Percentiles rank a stretch among this genome's conserved stretches.
Evolutionary conservation across 2,329 filamentous ascomycete species (phyloP).

Genomic region (Fusarium buxicola): DNA sequence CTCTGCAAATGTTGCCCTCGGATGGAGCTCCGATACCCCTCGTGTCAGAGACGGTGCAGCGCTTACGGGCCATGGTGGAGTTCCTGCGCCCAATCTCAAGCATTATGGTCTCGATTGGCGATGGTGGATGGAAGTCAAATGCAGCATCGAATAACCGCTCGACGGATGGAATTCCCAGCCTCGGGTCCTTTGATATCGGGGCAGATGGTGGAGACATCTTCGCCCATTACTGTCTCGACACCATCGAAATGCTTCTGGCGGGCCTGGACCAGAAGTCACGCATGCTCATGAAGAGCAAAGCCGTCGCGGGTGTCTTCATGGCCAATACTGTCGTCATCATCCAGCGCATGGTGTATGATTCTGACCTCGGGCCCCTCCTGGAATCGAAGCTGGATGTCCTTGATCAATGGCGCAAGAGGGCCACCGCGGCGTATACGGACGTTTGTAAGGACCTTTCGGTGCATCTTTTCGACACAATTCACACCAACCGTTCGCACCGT

Average conservation of each 20-base stretch:
- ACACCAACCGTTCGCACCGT: constrained; percentile 81
- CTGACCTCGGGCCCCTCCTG: constrained; percentile 80
- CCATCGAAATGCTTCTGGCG: constrained; percentile 82
- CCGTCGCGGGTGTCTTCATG: constrained; percentile 86
- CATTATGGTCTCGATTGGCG: constrained; percentile 91
- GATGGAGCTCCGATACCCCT: constrained; percentile 84
- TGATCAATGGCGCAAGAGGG: constrained; percentile 89
- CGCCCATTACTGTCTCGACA: constrained; percentile 89
- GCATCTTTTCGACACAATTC: constrained; percentile 89
- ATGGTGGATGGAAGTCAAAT: constrained; percentile 84
- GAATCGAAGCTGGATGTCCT: constrained; percentile 73
- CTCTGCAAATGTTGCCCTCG: constrained; percentile 74
- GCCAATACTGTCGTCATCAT: constrained; percentile 88
- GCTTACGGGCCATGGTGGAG: constrained; percentile 86
- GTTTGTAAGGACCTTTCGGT: constrained; percentile 89
- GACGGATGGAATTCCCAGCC: constrained; percentile 74
- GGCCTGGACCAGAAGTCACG: constrained; percentile 81
- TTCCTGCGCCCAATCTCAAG: constrained; percentile 89
- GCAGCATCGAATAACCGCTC: constrained; percentile 64
- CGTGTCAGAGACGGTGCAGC: constrained; percentile 85
- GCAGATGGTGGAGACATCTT: constrained; percentile 91
- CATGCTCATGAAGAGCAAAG: constrained; percentile 79
- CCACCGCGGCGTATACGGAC: constrained; percentile 82
- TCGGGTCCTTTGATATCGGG: constrained; percentile 85
- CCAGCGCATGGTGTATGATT: constrained; percentile 84